Evolutionary conservation across 257 asterid genomes (phyloP).

Genomic region (Nicotiana noctiflora): DNA sequence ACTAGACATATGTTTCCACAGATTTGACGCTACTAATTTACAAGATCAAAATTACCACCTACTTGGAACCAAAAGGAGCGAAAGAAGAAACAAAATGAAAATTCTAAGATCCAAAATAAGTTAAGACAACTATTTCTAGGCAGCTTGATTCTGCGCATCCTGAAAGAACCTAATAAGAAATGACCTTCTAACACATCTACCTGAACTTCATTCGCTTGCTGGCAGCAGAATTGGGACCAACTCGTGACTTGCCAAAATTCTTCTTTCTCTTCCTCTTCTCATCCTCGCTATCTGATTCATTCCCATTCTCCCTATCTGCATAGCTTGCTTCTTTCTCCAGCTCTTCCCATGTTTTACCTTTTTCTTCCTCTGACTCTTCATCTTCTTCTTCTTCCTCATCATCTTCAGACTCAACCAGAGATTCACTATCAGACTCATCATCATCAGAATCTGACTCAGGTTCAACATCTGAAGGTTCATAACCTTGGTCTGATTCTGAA

Average conservation of each 20-base stretch:
- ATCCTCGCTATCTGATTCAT: slow-evolving; percentile 28
- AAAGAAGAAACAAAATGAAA: neutral
- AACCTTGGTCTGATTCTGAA: slow-evolving; percentile 24
- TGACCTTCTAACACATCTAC: slow-evolving; percentile 18
- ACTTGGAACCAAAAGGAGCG: neutral
- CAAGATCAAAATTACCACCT: neutral
- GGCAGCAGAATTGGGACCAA: slow-evolving; percentile 21
- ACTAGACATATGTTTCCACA: neutral
- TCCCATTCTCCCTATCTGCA: slow-evolving; percentile 22
- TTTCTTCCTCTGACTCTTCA: slow-evolving; percentile 18
- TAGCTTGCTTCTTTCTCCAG: slow-evolving; percentile 22
- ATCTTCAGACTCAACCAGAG: slow-evolving; percentile 22
- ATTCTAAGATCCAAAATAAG: neutral
- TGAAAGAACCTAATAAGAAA: neutral
- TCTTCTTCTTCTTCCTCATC: slow-evolving; percentile 20
- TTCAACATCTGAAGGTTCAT: slow-evolving; percentile 21
- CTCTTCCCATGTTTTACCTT: slow-evolving; percentile 29
- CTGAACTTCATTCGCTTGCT: slow-evolving; percentile 45
- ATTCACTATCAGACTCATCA: slow-evolving; percentile 23
- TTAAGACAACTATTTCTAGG: neutral
- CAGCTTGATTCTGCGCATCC: neutral
- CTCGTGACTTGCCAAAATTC: slow-evolving; percentile 23
- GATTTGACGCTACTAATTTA: neutral
- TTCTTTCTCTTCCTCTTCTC: slow-evolving; percentile 26
- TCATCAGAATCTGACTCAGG: slow-evolving; percentile 35